A percentile compares a stretch with the other conserved stretches of the same genome.
Conservation (phyloP, 495 filamentous ascomycete species). For the Apiosordaria backusii region DNA sequence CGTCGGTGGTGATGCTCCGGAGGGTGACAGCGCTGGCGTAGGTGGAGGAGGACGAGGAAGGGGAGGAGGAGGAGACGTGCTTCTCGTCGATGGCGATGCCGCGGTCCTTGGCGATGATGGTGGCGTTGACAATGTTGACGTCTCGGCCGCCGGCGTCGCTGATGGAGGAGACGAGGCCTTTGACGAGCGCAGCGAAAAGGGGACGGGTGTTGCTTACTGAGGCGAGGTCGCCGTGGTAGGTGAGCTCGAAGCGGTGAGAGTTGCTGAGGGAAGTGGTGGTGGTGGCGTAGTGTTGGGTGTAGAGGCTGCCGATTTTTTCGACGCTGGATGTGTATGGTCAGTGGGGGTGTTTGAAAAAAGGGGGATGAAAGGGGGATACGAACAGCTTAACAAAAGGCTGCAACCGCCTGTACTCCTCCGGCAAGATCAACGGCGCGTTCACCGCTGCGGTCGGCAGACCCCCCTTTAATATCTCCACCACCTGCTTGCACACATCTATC, state of each 20-base stretch:
- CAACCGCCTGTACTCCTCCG: slow-evolving; percentile 65
- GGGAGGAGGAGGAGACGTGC: slow-evolving; percentile 40
- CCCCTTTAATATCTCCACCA: slow-evolving; percentile 62
- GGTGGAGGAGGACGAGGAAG: slow-evolving; percentile 42
- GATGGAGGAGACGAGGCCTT: slow-evolving; percentile 60
- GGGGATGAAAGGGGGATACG: background rate
- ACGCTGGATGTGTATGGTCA: slow-evolving; percentile 30
- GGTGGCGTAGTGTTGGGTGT: slow-evolving; percentile 64
- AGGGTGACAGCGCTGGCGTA: slow-evolving; percentile 64
- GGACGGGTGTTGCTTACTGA: slow-evolving; percentile 62
- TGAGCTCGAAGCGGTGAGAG: slow-evolving; percentile 62
- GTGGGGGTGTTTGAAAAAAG: background rate
- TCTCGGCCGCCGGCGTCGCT: slow-evolving; percentile 55
- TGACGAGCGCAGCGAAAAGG: slow-evolving; percentile 65
- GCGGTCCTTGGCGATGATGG: slow-evolving; percentile 62
- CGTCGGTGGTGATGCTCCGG: slow-evolving; percentile 24
- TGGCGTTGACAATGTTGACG: slow-evolving; percentile 73
- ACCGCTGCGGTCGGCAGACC: slow-evolving; percentile 66
- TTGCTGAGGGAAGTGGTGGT: slow-evolving; percentile 30
- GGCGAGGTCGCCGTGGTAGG: slow-evolving; percentile 64
- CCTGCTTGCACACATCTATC: slow-evolving; percentile 69
- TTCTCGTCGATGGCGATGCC: slow-evolving; percentile 67
- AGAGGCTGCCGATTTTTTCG: slow-evolving; percentile 66
- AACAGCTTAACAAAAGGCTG: slow-evolving; percentile 63
- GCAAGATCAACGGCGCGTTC: slow-evolving; percentile 69